Evolutionary conservation across 1,284 basidiomycete genomes (phyloP).

Genomic region (Pyrrhoderma lamaoense): DNA sequence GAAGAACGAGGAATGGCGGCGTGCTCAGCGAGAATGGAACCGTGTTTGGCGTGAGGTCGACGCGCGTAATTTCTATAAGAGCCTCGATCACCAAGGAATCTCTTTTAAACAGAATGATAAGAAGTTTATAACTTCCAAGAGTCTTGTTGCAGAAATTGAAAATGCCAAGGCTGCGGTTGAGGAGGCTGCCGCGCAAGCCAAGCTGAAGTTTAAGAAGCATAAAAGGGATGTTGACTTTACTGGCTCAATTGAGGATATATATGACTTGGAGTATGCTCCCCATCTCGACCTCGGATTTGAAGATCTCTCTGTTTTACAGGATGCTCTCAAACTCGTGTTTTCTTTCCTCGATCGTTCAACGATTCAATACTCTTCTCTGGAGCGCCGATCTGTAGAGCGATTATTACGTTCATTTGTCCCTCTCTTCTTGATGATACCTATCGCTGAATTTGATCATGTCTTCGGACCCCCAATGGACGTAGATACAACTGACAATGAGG

Average conservation of each 20-base stretch:
- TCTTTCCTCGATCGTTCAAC: constrained; percentile 85
- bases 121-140: constrained; percentile 88
- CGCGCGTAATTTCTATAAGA: constrained; percentile 95
- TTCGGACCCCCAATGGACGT: constrained; percentile 54
- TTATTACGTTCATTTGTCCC: constrained; percentile 87
- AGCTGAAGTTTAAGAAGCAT: constrained; percentile 1
- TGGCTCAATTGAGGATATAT: constrained; percentile 20
- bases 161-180: constrained; percentile 64
- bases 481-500: constrained; percentile 39
- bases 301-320: constrained; percentile 78
- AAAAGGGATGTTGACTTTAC: constrained; percentile 29
- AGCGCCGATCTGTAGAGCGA: constrained; percentile 78
- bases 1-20: constrained; percentile 97
- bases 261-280: constrained; percentile 41
- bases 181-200: constrained; percentile 31
- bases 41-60: constrained; percentile 97
- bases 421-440: constrained; percentile 69
- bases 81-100: constrained; percentile 92
- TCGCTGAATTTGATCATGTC: constrained; percentile 71
- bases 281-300: constrained; percentile 80
- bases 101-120: constrained; percentile 95
- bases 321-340: constrained; percentile 85
- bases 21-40: constrained; percentile 93
- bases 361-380: constrained; percentile 64
- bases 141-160: constrained; percentile 88